These are phyloP conservation scores for Vigna radiata DNA, from an alignment of 306 rosid species.

Conservation along the genomic window DNA sequence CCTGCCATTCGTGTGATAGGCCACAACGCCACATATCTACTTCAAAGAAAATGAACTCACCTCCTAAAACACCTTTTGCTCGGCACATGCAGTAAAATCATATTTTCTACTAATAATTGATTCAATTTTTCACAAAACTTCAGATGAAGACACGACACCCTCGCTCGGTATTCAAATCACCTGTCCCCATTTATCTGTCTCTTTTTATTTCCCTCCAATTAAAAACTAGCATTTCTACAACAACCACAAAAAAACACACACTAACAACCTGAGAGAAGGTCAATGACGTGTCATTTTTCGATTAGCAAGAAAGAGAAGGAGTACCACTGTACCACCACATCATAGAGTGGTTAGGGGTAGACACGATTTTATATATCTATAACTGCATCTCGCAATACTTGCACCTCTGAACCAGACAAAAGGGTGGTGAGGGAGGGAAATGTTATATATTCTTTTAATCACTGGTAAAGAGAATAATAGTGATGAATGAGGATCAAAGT, in stretches of 20 bases:
- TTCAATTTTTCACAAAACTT: neutral
- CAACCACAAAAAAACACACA: neutral
- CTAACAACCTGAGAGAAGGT: conserved; percentile 1
- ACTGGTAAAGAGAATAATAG: neutral
- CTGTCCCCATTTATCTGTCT: neutral
- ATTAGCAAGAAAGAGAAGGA: conserved; percentile 12
- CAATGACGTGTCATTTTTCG: conserved; percentile 8
- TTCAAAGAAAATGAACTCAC: conserved; percentile 13
- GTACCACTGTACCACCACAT: neutral
- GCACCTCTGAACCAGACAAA: neutral
- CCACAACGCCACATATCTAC: conserved; percentile 1
- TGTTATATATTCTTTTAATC: neutral
- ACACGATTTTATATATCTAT: neutral
- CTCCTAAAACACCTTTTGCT: neutral
- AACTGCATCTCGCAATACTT: neutral
- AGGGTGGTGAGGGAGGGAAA: neutral
- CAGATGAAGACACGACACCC: conserved; percentile 7
- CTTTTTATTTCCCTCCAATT: conserved; percentile 17
- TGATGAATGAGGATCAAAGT: neutral
- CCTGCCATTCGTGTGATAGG: neutral
- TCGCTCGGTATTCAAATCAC: neutral
- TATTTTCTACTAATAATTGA: neutral
- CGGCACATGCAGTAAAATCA: neutral
- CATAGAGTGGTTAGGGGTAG: conserved; percentile 8
- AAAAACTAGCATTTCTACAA: neutral